These are phyloP conservation scores for Lagerstroemia speciosa DNA, from an alignment of 345 rosid species.

Conservation along the genomic window DNA sequence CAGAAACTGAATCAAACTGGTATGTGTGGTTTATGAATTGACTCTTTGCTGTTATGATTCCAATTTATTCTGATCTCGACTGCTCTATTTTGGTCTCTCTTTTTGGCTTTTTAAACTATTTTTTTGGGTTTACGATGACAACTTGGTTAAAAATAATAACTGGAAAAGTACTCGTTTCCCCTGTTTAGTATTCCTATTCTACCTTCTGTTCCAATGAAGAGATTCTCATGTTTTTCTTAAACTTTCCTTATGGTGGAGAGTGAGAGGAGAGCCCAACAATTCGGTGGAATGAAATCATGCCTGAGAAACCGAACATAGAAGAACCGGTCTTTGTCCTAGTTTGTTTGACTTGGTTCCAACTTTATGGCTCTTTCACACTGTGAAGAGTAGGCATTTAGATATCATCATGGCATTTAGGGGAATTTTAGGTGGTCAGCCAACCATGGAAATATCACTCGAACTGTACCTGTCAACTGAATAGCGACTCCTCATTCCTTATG, in stretches of 20 bases:
- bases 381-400: no score
- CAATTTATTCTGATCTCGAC: neutral
- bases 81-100: neutral
- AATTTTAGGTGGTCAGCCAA: no score
- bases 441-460: no score
- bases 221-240: neutral
- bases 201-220: neutral
- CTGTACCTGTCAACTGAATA: no score
- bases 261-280: neutral
- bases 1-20: neutral
- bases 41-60: neutral
- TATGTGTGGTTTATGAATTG: neutral
- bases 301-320: neutral
- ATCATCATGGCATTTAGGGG: no score
- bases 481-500: no score
- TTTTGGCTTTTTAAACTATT: neutral
- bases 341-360: no score
- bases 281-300: neutral
- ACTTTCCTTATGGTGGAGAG: neutral
- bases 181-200: neutral
- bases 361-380: no score
- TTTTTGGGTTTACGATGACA: neutral
- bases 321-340: no score
- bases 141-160: neutral
- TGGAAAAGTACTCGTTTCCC: no score